A percentile compares a stretch with the other conserved stretches of the same genome.
phyloP scores from a whole-genome alignment of 106 monocot genomes.

The Acanthochlamys bracteata region DNA sequence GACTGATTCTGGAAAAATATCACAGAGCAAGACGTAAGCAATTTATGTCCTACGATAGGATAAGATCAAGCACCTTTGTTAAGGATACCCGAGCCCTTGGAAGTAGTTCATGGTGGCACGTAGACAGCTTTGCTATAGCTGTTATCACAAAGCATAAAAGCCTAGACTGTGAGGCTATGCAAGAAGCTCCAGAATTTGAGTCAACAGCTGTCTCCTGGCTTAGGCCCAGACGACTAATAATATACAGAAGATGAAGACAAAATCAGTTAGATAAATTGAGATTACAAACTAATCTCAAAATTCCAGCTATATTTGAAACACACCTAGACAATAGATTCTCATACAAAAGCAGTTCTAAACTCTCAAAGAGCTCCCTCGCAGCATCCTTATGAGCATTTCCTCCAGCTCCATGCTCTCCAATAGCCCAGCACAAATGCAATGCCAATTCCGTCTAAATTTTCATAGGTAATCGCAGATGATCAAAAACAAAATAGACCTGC shows the following conservation, averaged over 20 bases:
- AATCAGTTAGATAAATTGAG: background rate
- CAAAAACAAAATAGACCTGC: background rate
- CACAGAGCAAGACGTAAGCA: background rate
- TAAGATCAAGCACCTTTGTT: constrained; percentile 46
- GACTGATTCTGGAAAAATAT: background rate
- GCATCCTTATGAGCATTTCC: constrained; percentile 66
- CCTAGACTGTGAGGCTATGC: constrained; percentile 62
- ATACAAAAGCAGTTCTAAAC: constrained; percentile 83
- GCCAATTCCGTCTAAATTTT: constrained; percentile 66
- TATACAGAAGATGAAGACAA: background rate
- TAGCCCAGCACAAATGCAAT: constrained; percentile 87
- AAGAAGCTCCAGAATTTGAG: constrained; percentile 28
- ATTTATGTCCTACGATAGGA: background rate
- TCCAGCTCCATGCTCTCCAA: constrained; percentile 92
- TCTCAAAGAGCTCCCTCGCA: constrained; percentile 86
- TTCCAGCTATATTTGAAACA: no score
- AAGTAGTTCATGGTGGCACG: constrained; percentile 75
- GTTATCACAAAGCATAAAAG: constrained; percentile 87
- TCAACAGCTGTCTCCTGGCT: constrained; percentile 41
- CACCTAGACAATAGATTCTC: constrained; percentile 88
- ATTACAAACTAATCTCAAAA: background rate
- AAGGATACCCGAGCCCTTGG: constrained; percentile 87
- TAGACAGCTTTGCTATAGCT: constrained; percentile 89
- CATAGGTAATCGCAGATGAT: background rate
- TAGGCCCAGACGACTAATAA: constrained; percentile 64